Percentiles rank a stretch among this genome's conserved stretches.
Conservation (phyloP, 2,329 filamentous ascomycete species). For the Blumeria hordei region DNA sequence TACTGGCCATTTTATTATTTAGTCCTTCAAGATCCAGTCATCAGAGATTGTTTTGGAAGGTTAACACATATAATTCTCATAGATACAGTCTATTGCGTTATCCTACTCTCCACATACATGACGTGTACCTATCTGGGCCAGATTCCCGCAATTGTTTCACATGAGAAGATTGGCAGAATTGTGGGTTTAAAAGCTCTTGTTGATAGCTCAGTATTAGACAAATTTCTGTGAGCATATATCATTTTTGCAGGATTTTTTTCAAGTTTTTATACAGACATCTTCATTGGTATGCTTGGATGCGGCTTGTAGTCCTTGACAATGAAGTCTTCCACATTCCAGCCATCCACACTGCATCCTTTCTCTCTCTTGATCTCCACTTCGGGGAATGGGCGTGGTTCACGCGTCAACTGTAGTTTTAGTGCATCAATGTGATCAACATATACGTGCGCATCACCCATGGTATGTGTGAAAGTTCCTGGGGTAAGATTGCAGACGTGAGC, state of each 20-base stretch:
- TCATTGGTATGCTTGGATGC: conserved; percentile 85
- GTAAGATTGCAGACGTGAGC: conserved; percentile 66
- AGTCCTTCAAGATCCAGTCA: too few species aligned
- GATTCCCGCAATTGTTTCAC: too few species aligned
- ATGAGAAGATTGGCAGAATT: too few species aligned
- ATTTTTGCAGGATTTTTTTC: too few species aligned
- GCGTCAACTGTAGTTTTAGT: conserved; percentile 51
- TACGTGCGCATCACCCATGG: conserved; percentile 95
- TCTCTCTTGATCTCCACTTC: conserved; percentile 47
- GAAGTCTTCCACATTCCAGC: conserved; percentile 76
- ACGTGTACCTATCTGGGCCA: too few species aligned
- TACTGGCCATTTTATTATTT: too few species aligned
- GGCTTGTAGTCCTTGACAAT: conserved; percentile 71
- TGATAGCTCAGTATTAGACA: background rate
- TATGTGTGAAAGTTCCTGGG: conserved; percentile 73
- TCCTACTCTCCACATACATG: too few species aligned
- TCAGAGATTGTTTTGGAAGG: too few species aligned
- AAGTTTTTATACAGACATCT: conserved; percentile 55
- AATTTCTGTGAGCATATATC: background rate
- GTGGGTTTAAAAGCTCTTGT: too few species aligned
- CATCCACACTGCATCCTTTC: conserved; percentile 55
- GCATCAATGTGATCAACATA: conserved; percentile 86
- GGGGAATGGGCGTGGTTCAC: conserved; percentile 65
- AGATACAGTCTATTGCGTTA: too few species aligned
- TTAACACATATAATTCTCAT: too few species aligned